These are phyloP conservation scores for Basipetospora chlamydospora DNA, from an alignment of 2,329 filamentous ascomycete genomes.

Conservation along the genomic window DNA sequence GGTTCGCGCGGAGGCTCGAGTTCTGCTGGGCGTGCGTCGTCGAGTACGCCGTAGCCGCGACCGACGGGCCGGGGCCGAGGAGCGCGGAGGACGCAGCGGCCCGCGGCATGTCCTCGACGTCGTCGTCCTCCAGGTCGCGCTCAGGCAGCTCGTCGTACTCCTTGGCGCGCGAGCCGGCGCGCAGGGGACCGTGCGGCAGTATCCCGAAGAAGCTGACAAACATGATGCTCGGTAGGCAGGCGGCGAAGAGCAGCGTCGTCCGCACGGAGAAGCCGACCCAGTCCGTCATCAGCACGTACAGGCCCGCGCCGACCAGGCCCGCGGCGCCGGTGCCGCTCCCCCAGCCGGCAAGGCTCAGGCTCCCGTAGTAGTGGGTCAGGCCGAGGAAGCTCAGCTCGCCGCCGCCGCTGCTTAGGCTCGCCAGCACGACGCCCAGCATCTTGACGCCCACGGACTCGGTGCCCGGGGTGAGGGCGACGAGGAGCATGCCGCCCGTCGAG, in stretches of 20 bases:
- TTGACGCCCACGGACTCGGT: slow-evolving; percentile 52
- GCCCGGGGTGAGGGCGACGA: slow-evolving; percentile 64
- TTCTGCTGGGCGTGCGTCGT: slow-evolving; percentile 14
- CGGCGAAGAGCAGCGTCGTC: slow-evolving; percentile 60
- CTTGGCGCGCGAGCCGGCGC: slow-evolving; percentile 25
- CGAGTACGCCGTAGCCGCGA: slow-evolving; percentile 25
- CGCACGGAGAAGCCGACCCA: slow-evolving; percentile 62
- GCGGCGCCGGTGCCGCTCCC: slow-evolving; percentile 84
- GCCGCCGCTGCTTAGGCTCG: slow-evolving; percentile 70
- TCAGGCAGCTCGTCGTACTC: slow-evolving; percentile 41
- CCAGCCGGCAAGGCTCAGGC: slow-evolving; percentile 78
- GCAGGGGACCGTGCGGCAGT: slow-evolving; percentile 54
- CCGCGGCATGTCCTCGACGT: slow-evolving; percentile 20
- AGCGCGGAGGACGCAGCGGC: slow-evolving; percentile 32
- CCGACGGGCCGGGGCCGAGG: slow-evolving; percentile 27
- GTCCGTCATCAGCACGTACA: slow-evolving; percentile 78
- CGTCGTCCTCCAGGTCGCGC: slow-evolving; percentile 20
- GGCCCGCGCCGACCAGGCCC: slow-evolving; percentile 70
- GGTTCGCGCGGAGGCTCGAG: slow-evolving; percentile 27
- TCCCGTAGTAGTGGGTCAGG: slow-evolving; percentile 85
- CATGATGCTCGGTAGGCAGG: slow-evolving; percentile 70
- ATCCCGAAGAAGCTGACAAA: slow-evolving; percentile 73
- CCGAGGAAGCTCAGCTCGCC: slow-evolving; percentile 87
- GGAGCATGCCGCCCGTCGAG: slow-evolving; percentile 74
- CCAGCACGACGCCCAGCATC: slow-evolving; percentile 69